Evolutionary conservation across 2,329 filamentous ascomycete genomes (phyloP), one percentile per base, ranked within the genome.

Genomic region (Beauveria asiatica): DNA sequence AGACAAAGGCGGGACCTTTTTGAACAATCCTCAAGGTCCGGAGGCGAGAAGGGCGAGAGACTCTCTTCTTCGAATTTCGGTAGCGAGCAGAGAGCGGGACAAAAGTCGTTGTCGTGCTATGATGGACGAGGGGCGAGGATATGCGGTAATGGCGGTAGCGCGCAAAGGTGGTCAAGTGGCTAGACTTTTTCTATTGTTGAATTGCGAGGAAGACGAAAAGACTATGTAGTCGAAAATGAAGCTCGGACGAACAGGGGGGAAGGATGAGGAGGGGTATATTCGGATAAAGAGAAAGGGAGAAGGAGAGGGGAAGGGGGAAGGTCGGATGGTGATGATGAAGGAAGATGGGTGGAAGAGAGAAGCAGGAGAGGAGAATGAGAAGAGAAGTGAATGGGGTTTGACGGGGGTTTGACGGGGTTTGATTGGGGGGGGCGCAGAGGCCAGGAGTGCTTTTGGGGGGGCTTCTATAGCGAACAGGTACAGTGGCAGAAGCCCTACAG

Each of bases 271-370:
- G 65, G 66, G 66, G 41, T 59, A 59, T 59, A 59, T 67, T 68
- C 66, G 66, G 67, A 68, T 61, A 51, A 64, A 58, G 64, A 65
- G 69, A 33, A 33, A 23, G 23, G 21, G 49, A 21, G 41, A 64
- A 53, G 59, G 63, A 69, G 66, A 67, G 67, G 65, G 69, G 67
- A 67, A 69, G 69, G 68, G 67, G 69, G 68, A 69, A 65, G 62
- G 66, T 64, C 54, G 51, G 57, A 60, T 44, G 57, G 58, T 56
- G 67, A 66, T 67, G 68, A 66, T 67, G 64, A 66, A 68, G 66
- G 65, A 70, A 68, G 68, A 68, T 65, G 69, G 67, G 66, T 61
- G 64, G 64, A 66, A n/a, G 66, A 66, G 64, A 66, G 62, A 66
- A 68, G 66, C 67, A 65, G 65, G 65, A 64, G 61, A 64, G 64